Evolutionary conservation across 2,329 filamentous ascomycete species (phyloP), one percentile per base, ranked within the genome.

Genomic region (Apiospora kogelbergensis): DNA sequence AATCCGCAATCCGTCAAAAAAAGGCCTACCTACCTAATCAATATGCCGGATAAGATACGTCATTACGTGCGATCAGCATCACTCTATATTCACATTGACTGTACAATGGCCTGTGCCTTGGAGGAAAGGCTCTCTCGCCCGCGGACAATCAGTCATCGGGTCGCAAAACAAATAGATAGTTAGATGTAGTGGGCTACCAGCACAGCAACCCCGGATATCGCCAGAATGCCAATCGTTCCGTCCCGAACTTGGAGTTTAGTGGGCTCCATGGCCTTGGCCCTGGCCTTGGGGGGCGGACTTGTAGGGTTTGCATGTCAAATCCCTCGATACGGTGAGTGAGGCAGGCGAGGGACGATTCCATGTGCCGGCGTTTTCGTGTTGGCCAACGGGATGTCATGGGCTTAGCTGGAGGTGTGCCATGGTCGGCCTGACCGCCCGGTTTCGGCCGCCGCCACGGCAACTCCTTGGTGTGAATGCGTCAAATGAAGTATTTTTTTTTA

Each of bases 191-290:
- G 53, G 53, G 53, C 53, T 60, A 37, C 20, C 30, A 60, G 1
- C 33, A 37, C 17, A 60, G 30, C 53, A 60, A 60, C 53, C 53
- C 53, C 53, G 30, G 53, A 60, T 60, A 60, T 60, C 26, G 53
- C 53, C 53, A 60, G 53, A 60, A 30, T 37, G 30, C 30, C 48
- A 37, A 60, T 60, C 53, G 53, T 37, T 60, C 53, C 53, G 53
- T 60, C 53, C 53, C 53, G 53, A 60, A 60, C 53, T 60, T 60
- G 53, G 53, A 60, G 53, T 60, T 60, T 60, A 60, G 53, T 60
- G 53, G 53, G 20, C 30, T 60, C 7, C 2, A n/a, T 37, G 53
- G 53, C 10, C 53, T n/a, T 60, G 53, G 53, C 22, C 53, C 37
- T 60, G 26, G n/a, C n/a, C n/a, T n/a, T n/a, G n/a, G n/a, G 53